phyloP scores from a whole-genome alignment of 139 green algal genomes.

The Coccomyxa sp. region DNA sequence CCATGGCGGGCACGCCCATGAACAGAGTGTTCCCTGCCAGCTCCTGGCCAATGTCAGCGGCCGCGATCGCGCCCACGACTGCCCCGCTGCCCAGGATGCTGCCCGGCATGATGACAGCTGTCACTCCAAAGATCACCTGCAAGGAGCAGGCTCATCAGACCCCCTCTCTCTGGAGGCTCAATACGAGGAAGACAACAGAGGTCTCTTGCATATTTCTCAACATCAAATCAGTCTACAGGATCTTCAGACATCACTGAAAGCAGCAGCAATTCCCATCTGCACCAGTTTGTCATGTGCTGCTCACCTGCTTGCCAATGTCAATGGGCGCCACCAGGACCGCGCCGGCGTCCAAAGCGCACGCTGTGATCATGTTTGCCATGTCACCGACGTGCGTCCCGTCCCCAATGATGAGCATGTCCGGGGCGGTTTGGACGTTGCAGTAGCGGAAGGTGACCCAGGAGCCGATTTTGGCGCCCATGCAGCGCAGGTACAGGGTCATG shows the following conservation, averaged over 20 bases:
- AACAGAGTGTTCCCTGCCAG: not conserved
- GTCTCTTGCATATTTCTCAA: no score
- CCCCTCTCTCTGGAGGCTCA: no score
- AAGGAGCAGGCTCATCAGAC: not conserved
- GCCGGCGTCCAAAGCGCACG: not conserved
- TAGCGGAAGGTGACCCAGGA: constrained; percentile 1
- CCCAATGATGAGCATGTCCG: not conserved
- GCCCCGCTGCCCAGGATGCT: not conserved
- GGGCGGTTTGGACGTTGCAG: not conserved
- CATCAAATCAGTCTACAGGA: no score
- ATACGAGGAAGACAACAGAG: no score
- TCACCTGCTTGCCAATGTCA: not conserved
- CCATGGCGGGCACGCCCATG: not conserved
- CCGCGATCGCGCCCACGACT: not conserved
- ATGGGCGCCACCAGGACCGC: not conserved
- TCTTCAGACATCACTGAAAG: no score
- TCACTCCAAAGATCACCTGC: not conserved
- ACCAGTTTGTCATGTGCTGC: no score
- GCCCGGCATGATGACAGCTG: not conserved
- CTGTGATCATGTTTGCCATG: not conserved
- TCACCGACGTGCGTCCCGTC: constrained; percentile 1
- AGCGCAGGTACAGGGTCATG: not conserved
- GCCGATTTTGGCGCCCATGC: not conserved
- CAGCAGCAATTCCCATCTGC: no score
- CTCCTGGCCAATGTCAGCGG: not conserved